Evolutionary conservation across 768 basidiomycete genomes (phyloP).

Genomic region (Hypholoma fasciculare): DNA sequence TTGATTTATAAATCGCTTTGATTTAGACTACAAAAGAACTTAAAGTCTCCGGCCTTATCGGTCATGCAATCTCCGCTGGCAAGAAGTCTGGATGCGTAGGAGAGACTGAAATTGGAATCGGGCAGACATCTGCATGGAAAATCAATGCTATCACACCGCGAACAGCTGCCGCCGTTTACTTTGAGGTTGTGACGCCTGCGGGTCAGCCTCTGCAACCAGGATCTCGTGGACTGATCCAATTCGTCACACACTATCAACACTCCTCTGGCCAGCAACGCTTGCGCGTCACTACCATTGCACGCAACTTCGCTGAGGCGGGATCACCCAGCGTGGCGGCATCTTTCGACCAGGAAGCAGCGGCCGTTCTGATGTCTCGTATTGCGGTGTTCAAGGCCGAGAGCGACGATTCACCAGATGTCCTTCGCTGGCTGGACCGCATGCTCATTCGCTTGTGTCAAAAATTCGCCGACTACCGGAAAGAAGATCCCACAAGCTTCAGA

Average conservation of each 20-base stretch:
- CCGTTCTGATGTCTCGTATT: conserved; percentile 97
- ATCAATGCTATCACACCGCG: conserved; percentile 87
- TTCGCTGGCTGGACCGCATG: conserved; percentile 98
- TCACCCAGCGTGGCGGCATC: conserved; percentile 89
- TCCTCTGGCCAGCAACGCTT: conserved; percentile 92
- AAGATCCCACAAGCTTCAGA: conserved; percentile 93
- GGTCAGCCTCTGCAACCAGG: conserved; percentile 90
- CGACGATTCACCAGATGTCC: conserved; percentile 94
- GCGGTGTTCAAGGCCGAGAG: conserved; percentile 99
- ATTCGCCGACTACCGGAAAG: conserved; percentile 98
- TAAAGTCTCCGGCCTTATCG: conserved; percentile 96
- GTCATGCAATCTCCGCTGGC: conserved; percentile 94
- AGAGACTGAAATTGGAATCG: conserved; percentile 99
- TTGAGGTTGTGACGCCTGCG: conserved; percentile 97
- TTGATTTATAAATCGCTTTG: not conserved
- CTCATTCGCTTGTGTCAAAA: conserved; percentile 98
- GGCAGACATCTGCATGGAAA: conserved; percentile 98
- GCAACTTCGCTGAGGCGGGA: conserved; percentile 97
- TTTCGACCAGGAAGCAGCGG: conserved; percentile 97
- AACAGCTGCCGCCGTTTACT: conserved; percentile 91
- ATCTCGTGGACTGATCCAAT: conserved; percentile 93
- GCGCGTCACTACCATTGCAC: conserved; percentile 97
- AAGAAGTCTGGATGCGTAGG: conserved; percentile 97
- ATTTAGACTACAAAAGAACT: conserved; percentile 95
- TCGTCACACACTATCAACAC: conserved; percentile 98